Conservation (phyloP, 495 filamentous ascomycete genomes). For the Aspergillus olivimuriae region DNA sequence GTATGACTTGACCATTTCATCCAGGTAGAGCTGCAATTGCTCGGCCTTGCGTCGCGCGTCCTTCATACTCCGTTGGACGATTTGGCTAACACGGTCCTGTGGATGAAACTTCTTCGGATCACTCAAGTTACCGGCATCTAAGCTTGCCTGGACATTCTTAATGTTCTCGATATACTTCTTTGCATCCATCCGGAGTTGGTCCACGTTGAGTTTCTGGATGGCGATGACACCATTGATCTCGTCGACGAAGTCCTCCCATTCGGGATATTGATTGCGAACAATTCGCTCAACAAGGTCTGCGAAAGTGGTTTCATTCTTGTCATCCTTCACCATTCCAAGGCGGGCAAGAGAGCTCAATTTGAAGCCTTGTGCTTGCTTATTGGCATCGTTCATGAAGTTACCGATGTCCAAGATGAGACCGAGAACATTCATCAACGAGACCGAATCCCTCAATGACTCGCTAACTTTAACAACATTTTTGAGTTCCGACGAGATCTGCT, state of each 20-base stretch:
- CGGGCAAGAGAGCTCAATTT: constrained; percentile 93
- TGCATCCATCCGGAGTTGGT: constrained; percentile 83
- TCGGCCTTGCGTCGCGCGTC: constrained; percentile 94
- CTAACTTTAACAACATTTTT: constrained; percentile 76
- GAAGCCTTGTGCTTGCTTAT: constrained; percentile 97
- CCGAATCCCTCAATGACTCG: constrained; percentile 83
- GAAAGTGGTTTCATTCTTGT: constrained; percentile 95
- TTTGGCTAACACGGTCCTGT: constrained; percentile 86
- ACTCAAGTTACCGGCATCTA: constrained; percentile 90
- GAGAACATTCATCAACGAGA: constrained; percentile 89
- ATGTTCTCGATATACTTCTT: constrained; percentile 93
- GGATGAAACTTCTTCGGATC: constrained; percentile 98
- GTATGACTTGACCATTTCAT: constrained; percentile 85
- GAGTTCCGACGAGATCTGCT: constrained; percentile 77
- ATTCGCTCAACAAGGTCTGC: constrained; percentile 97
- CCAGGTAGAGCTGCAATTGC: constrained; percentile 88
- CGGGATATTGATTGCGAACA: constrained; percentile 89
- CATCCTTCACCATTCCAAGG: constrained; percentile 95
- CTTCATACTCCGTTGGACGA: constrained; percentile 92
- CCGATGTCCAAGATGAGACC: constrained; percentile 95
- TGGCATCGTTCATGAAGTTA: constrained; percentile 99
- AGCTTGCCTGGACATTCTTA: constrained; percentile 81
- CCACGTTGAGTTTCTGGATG: constrained; percentile 92
- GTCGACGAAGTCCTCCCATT: constrained; percentile 84
- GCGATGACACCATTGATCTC: constrained; percentile 77